Evolutionary conservation across 2,329 filamentous ascomycete species (phyloP).

Genomic region (Cercospora sp.): DNA sequence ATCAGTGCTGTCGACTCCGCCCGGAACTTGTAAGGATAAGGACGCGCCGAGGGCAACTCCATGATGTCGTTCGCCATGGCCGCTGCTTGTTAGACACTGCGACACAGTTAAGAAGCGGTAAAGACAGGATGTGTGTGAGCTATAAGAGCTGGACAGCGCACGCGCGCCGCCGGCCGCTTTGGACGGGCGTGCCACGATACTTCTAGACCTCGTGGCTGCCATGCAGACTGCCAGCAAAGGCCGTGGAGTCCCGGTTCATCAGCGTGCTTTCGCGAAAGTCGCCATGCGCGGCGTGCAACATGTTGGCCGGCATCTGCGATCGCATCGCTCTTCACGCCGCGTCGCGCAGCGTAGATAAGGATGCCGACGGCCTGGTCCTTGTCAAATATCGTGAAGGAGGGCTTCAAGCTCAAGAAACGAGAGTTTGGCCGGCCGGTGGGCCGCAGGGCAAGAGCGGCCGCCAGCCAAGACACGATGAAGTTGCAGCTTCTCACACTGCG

Average conservation of each 20-base stretch:
- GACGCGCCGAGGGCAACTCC: slow-evolving; percentile 39
- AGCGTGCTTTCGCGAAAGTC: neutral
- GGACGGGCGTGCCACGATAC: neutral
- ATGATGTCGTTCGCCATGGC: slow-evolving; percentile 29
- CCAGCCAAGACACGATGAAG: slow-evolving; percentile 57
- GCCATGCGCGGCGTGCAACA: neutral
- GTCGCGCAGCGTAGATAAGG: slow-evolving; percentile 14
- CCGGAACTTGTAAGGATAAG: slow-evolving; percentile 53
- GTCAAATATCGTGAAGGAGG: neutral
- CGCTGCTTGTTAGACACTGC: neutral
- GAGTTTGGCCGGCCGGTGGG: neutral
- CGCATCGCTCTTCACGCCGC: neutral
- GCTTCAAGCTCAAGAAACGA: neutral
- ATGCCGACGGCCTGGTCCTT: neutral
- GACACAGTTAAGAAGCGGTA: neutral
- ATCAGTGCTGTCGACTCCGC: slow-evolving; percentile 50
- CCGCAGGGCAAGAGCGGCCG: slow-evolving; percentile 4
- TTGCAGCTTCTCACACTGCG: slow-evolving; percentile 42
- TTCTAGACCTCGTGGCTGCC: neutral
- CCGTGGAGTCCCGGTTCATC: neutral
- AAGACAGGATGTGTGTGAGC: neutral
- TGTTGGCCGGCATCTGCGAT: neutral
- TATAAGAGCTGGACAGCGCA: slow-evolving; percentile 2
- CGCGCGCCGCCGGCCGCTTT: neutral
- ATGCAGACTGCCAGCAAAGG: slow-evolving; percentile 5